Evolutionary conservation across 371 early-diverging fungal genomes (phyloP), one percentile per base, ranked within the genome.

Genomic region (Mucor sp.): DNA sequence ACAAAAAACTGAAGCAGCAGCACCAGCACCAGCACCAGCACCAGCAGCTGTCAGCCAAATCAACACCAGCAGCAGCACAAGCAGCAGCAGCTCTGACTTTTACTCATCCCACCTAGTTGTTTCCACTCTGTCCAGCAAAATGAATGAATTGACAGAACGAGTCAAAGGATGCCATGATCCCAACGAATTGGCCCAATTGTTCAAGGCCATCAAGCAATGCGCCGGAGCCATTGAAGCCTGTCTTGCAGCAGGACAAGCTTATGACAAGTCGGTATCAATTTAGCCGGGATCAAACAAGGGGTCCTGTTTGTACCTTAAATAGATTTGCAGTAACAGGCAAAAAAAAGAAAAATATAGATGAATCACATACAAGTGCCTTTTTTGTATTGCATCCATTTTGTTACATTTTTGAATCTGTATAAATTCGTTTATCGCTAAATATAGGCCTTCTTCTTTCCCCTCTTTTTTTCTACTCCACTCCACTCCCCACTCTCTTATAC

Each of bases 221-320:
- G 78, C 78, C 8, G 43, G 44, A 0, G 80, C 80, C 8, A 70
- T 77, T 4, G 48, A 71, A 48, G 72, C 78, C 27, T 80, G 79
- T 58, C 28, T 60, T 0, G 71, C 70, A 33, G 68, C 67, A 43
- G 58, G 65, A 15, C 27, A 66, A 62, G 65, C 47, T 2, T 69
- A 37, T 35, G 58, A 60, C 25, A 61, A 48, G 39, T 61, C 61
- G 61, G 61, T 19, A 28, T 61, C 19, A 47, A 32, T 62, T 62
- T 62, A 33, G 32, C 50, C 50, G 62, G n/a, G n/a, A 50, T 23
- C 53, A 27, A 53, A 6, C 53, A 53, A 53, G 53, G 53, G 53
- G 53, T 53, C 53, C 27, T 53, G 53, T 27, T 37, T 50, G 50
- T 50, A 53, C 53, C 53, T 27, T 53, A 25, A 53, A 53, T 21